Evolutionary conservation across 2,329 filamentous ascomycete genomes (phyloP).

Genomic region (Dryadomyces sulphureus): DNA sequence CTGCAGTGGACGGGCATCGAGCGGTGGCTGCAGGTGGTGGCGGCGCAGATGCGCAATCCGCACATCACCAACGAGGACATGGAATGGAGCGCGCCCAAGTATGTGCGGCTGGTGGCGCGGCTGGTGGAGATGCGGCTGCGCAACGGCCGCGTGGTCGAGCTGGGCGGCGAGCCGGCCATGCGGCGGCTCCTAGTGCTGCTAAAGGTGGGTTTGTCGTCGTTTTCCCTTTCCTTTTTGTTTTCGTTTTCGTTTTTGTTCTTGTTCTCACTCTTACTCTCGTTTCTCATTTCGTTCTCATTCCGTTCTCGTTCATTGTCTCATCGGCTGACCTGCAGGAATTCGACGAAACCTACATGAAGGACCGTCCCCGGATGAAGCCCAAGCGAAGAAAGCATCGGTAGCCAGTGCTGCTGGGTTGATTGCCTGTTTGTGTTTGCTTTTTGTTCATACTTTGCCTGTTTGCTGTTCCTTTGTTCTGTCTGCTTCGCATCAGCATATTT

Average conservation of each 20-base stretch:
- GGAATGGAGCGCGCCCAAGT: constrained; percentile 13
- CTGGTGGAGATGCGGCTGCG: constrained; percentile 10
- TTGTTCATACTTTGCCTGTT: background rate
- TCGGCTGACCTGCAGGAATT: constrained; percentile 5
- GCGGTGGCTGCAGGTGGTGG: constrained; percentile 17
- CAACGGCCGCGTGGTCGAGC: constrained; percentile 7
- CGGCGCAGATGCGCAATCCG: constrained; percentile 15
- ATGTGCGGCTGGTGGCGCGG: constrained; percentile 11
- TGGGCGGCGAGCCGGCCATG: constrained; percentile 11
- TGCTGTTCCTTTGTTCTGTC: background rate
- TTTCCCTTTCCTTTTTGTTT: too few relatives aligned
- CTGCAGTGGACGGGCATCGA: constrained; percentile 19
- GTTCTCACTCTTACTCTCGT: too few relatives aligned
- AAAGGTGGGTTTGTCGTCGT: constrained; percentile 2
- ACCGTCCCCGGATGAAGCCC: background rate
- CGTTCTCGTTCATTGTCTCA: too few relatives aligned
- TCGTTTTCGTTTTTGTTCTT: too few relatives aligned
- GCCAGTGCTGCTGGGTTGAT: background rate
- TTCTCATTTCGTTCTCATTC: too few relatives aligned
- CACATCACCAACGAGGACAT: constrained; percentile 18
- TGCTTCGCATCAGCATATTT: background rate
- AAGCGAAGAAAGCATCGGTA: constrained; percentile 1
- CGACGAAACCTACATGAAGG: constrained; percentile 8
- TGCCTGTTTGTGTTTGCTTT: background rate
- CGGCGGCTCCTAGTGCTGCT: constrained; percentile 8